A percentile compares a stretch with the other conserved stretches of the same genome.
Conservation (phyloP, 2,329 filamentous ascomycete genomes). For the Immersiporthe knoxdaviesiana region DNA sequence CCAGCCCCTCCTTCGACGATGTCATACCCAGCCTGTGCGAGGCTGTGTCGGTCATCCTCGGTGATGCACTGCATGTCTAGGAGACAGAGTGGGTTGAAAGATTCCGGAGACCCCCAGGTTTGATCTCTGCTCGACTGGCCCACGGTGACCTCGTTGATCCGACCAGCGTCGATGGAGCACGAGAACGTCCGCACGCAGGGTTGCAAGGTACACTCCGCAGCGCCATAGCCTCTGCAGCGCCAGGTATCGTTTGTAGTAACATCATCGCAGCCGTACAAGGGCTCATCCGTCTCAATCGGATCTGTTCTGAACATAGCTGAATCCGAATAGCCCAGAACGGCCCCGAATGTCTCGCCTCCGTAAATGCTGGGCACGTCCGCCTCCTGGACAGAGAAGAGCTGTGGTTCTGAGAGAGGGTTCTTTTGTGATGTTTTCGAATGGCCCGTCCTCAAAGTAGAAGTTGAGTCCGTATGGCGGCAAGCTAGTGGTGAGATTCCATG, state of each 20-base stretch:
- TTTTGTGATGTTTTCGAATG: no score
- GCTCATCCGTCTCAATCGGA: neutral
- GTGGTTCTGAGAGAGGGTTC: neutral
- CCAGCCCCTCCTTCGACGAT: fast-evolving
- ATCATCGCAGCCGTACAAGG: conserved; percentile 4
- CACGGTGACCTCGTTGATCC: neutral
- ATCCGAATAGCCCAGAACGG: neutral
- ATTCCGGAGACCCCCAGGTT: neutral
- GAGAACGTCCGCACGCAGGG: conserved; percentile 20
- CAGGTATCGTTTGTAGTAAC: conserved; percentile 4
- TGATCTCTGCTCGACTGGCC: neutral
- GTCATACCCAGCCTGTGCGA: conserved; percentile 4
- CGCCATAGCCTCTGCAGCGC: conserved; percentile 19
- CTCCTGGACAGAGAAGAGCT: neutral
- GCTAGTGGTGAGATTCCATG: conserved; percentile 4
- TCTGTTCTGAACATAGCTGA: neutral
- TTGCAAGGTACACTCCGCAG: neutral
- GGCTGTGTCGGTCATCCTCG: neutral
- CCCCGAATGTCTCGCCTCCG: neutral
- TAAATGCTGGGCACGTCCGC: no score
- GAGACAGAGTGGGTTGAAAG: neutral
- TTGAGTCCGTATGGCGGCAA: neutral
- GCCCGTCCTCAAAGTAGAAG: neutral
- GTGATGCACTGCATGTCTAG: conserved; percentile 4
- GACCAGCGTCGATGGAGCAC: conserved; percentile 11